Evolutionary conservation across 371 early-diverging fungal genomes (phyloP), one percentile per base, ranked within the genome.

Genomic region (Entomophthora muscae): DNA sequence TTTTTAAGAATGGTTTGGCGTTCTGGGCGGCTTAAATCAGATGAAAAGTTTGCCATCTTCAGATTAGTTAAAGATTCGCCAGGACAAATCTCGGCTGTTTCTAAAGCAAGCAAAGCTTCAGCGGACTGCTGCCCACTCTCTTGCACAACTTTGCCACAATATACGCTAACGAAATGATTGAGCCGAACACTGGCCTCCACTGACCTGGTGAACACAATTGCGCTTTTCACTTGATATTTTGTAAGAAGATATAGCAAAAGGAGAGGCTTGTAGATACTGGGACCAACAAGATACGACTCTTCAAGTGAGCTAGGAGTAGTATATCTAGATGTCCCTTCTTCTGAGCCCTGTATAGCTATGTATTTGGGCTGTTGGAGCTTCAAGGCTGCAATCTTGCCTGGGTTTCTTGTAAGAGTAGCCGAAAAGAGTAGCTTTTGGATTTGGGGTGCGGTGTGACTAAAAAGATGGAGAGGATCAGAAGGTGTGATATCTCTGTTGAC

Each of bases 351-450:
- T 24, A 90, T 79, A 12, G 79, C 70, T 26, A 90, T 81, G 66
- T 86, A 87, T 52, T 79, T 81, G 2, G 90, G 90, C 53, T 83
- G 75, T n/a, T 73, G 76, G 32, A 97, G 75, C 63, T 84, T 82
- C 7, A 97, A 75, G 17, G 81, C 77, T 12, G 91, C 90, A 63
- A 97, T 82, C 66, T 93, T 91, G 57, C 87, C 91, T 0, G 97
- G 95, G 64, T 96, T 86, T 52, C 88, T 80, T 0, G 95, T 93
- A 64, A 96, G 71, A 0, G 96, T 95, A 7, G 95, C 97, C 1
- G 92, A 91, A 66, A 95, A 95, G 12, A 96, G 72, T 0, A 94
- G 77, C 74, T 96, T 95, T 71, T 88, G 89, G 3, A 88, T 63
- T 75, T 78, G 62, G 32, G 28, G 29, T 23, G 42, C 57, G 22